Evolutionary conservation across 2,329 filamentous ascomycete genomes (phyloP), one percentile per base, ranked within the genome.

Genomic region (Fusarium kyushuense): DNA sequence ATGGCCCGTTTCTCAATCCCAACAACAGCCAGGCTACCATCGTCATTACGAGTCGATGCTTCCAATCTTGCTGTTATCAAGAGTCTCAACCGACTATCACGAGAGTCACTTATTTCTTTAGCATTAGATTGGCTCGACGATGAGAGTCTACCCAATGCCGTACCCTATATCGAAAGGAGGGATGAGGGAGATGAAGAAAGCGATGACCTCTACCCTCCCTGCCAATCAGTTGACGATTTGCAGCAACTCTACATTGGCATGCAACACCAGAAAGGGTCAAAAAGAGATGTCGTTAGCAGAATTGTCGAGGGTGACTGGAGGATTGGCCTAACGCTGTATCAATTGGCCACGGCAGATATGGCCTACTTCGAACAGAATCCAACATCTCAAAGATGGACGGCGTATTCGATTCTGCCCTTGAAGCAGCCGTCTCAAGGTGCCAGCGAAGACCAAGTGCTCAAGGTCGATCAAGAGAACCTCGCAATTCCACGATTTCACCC

Each of bases 41-140:
- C 92, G 51, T 85, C 87, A 29, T 84, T 93, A 67, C 89, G 89
- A 71, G 85, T 95, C 74, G 86, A 89, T 58, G 83, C 90, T 11
- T 82, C 86, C 60, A 91, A 90, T 74, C 82, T 86, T 45, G 83
- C 88, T 30, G 86, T 93, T 48, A 77, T 86, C 67, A 93, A 91
- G 77, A 84, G 86, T 40, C 84, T 97, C 48, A 85, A 83, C 63
- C 90, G 89, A 55, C 84, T 96, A 19, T 91, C 92, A 3, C 89
- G 93, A 51, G 82, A 89, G 46, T 89, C 91, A 0, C 85, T 97
- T 23, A 80, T 96, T 27, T 87, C 89, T 0, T 84, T 97, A 11
- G 91, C 87, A 1, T 84, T 94, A 23, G 86, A 91, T 80, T 97
- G 93, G 93, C 87, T 96, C 5, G 87, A 90, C 58, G 87, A 90